phyloP scores from a whole-genome alignment of 768 basidiomycete genomes.

The Boletellus ananas region DNA sequence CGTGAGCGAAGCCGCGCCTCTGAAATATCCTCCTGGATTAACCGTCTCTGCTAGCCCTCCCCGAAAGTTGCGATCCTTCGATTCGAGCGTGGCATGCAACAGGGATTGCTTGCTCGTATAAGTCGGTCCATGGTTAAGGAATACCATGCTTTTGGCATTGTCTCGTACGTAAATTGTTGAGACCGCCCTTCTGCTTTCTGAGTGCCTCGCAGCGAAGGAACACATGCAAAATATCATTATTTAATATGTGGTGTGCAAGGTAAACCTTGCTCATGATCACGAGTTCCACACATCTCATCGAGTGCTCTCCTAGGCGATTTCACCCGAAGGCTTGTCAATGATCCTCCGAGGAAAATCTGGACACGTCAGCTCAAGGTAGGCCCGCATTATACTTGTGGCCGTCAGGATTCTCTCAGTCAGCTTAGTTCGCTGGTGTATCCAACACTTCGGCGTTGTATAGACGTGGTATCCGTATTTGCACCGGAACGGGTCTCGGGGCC shows the following conservation, averaged over 20 bases:
- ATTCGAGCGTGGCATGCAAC: conserved; percentile 81
- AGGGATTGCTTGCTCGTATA: conserved; percentile 71
- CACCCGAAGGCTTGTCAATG: conserved; percentile 63
- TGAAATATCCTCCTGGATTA: neutral
- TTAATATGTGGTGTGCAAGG: conserved; percentile 78
- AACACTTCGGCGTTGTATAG: conserved; percentile 79
- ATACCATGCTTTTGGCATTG: conserved; percentile 78
- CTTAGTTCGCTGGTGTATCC: conserved; percentile 74
- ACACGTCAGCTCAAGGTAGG: conserved; percentile 74
- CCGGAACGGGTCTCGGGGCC: conserved; percentile 78
- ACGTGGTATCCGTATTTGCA: conserved; percentile 77
- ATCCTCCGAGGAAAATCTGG: conserved; percentile 71
- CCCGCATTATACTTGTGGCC: neutral
- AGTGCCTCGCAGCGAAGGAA: conserved; percentile 52
- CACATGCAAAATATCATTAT: conserved; percentile 72
- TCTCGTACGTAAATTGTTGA: conserved; percentile 48
- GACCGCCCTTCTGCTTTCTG: conserved; percentile 3
- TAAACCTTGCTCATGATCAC: conserved; percentile 9
- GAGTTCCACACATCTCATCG: neutral
- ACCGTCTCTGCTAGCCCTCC: conserved; percentile 51
- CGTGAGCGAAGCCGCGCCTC: conserved; percentile 37
- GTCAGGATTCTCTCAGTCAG: conserved; percentile 3
- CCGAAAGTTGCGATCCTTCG: conserved; percentile 75
- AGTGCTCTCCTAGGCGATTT: conserved; percentile 53
- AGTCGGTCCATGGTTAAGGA: conserved; percentile 73